A percentile compares a stretch with the other conserved stretches of the same genome.
Conservation (phyloP, 306 rosid genomes). For the Malus asiatica region DNA sequence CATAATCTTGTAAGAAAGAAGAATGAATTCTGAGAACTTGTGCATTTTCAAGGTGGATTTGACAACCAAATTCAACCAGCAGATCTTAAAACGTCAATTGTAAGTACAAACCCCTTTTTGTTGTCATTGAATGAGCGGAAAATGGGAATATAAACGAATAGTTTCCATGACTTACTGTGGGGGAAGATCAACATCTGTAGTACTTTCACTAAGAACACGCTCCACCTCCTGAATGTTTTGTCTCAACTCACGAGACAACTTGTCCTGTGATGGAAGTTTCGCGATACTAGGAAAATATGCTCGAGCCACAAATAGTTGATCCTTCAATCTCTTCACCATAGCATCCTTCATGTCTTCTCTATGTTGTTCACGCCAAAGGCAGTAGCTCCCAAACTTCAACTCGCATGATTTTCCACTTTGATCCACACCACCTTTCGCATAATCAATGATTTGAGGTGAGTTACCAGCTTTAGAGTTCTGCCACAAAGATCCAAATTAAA, state of each 20-base stretch:
- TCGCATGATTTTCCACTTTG: conserved; percentile 71
- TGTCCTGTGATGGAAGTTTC: conserved; percentile 68
- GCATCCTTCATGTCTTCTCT: conserved; percentile 77
- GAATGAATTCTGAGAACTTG: background rate
- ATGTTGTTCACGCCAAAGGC: conserved; percentile 76
- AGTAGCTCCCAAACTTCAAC: conserved; percentile 81
- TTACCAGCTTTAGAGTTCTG: conserved; percentile 48
- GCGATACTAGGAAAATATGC: conserved; percentile 91
- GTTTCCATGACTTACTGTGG: conserved; percentile 54
- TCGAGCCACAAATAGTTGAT: conserved; percentile 89
- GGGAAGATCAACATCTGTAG: conserved; percentile 88
- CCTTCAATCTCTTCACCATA: conserved; percentile 81
- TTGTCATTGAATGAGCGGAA: background rate
- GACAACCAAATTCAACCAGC: background rate
- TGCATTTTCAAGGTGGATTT: background rate
- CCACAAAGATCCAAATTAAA: conserved; percentile 26
- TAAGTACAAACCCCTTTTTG: background rate
- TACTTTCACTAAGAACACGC: conserved; percentile 82
- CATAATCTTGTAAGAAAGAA: background rate
- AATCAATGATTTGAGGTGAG: conserved; percentile 21
- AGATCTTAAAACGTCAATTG: background rate
- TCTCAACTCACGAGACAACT: conserved; percentile 71
- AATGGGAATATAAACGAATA: conserved; percentile 11
- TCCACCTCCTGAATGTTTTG: conserved; percentile 93
- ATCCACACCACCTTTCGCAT: conserved; percentile 33